Conservation (phyloP, 768 basidiomycete species). For the Sistotremastrum niveocremeum region DNA sequence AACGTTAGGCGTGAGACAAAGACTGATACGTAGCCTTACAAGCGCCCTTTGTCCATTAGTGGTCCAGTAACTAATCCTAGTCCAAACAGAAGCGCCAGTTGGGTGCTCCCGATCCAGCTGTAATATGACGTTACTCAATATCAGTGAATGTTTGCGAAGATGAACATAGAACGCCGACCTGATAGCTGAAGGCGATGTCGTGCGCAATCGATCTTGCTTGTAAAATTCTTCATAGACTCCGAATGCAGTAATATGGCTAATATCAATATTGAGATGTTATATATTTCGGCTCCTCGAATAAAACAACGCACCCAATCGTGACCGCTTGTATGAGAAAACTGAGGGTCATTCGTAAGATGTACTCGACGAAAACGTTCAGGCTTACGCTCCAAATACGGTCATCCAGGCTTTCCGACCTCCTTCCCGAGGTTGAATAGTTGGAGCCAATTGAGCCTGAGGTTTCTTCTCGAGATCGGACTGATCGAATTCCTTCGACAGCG, state of each 20-base stretch:
- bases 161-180: constrained; percentile 14
- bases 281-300: neutral
- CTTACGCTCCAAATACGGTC: too few species aligned
- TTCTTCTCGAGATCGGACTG: too few species aligned
- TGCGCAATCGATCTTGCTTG: constrained; percentile 21
- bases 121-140: constrained; percentile 2
- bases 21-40: constrained; percentile 18
- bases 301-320: constrained; percentile 18
- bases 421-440: too few species aligned
- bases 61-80: constrained; percentile 33
- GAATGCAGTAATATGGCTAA: constrained; percentile 25
- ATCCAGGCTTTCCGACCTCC: too few species aligned
- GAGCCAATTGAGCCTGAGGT: too few species aligned
- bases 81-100: constrained; percentile 32
- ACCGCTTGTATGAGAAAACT: constrained; percentile 27
- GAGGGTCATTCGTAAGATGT: neutral
- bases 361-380: too few species aligned
- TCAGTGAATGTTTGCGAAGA: neutral
- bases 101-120: constrained; percentile 36
- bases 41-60: constrained; percentile 39
- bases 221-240: constrained; percentile 37
- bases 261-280: neutral
- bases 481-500: too few species aligned
- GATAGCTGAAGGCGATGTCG: constrained; percentile 24
- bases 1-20: too few species aligned